Percentiles rank a stretch among this genome's conserved stretches.
phyloP scores from a whole-genome alignment of 2,329 filamentous ascomycete genomes.

The Xylaria digitata region DNA sequence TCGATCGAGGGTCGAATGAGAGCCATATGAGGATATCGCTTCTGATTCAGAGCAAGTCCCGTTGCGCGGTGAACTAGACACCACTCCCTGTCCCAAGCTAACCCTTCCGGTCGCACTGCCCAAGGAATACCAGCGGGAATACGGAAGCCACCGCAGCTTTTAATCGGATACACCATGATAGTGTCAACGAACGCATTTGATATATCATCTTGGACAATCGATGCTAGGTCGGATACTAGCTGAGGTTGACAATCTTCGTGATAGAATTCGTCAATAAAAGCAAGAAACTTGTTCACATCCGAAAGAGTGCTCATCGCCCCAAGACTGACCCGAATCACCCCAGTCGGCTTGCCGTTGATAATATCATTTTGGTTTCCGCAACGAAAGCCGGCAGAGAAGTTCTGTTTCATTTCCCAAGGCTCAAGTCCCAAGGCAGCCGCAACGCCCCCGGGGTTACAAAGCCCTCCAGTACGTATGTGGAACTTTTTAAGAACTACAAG shows the following conservation, averaged over 20 bases:
- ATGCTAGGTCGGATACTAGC: constrained; percentile 22
- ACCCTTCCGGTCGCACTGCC: constrained; percentile 83
- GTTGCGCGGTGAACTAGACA: constrained; percentile 90
- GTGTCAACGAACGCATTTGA: constrained; percentile 66
- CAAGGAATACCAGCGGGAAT: constrained; percentile 74
- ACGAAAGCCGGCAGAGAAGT: constrained; percentile 85
- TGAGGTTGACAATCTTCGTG: constrained; percentile 35
- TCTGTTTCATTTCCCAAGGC: constrained; percentile 83
- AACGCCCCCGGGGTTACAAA: constrained; percentile 93
- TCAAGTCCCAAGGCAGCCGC: constrained; percentile 77
- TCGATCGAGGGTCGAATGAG: constrained; percentile 81
- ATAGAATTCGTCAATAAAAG: constrained; percentile 79
- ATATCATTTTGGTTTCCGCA: constrained; percentile 88
- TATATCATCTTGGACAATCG: constrained; percentile 2
- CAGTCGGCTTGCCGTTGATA: constrained; percentile 85
- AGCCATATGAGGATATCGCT: constrained; percentile 88
- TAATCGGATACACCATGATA: constrained; percentile 88
- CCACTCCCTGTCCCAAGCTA: constrained; percentile 97
- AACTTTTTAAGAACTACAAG: constrained; percentile 81
- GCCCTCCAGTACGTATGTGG: constrained; percentile 85
- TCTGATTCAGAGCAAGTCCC: constrained; percentile 86
- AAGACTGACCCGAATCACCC: constrained; percentile 84
- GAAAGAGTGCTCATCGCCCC: constrained; percentile 86
- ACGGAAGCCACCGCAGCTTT: constrained; percentile 86
- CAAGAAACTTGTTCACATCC: constrained; percentile 78